These are phyloP conservation scores for Neoscytalidium dimidiatum DNA, from an alignment of 2,329 filamentous ascomycete genomes.

Conservation along the genomic window DNA sequence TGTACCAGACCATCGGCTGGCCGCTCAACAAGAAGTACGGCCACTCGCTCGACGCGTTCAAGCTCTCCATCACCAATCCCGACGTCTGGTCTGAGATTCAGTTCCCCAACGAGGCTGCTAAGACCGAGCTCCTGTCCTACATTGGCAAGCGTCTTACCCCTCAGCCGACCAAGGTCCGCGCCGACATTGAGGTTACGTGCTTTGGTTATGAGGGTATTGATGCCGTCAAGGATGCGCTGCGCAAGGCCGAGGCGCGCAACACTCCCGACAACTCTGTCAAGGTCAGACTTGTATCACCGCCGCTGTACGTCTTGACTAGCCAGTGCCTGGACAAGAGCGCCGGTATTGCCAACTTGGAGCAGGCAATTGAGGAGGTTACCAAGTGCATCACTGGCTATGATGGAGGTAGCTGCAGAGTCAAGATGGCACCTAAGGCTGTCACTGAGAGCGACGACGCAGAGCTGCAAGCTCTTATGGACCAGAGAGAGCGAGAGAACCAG, in stretches of 20 bases:
- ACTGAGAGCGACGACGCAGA: slow-evolving; percentile 98
- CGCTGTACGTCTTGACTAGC: slow-evolving; percentile 92
- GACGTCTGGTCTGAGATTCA: slow-evolving; percentile 93
- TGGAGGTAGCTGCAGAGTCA: slow-evolving; percentile 80
- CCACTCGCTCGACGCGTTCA: slow-evolving; percentile 96
- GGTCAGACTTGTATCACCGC: slow-evolving; percentile 96
- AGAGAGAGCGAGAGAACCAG: slow-evolving; percentile 95
- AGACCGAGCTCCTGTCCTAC: slow-evolving; percentile 89
- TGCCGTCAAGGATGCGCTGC: slow-evolving; percentile 89
- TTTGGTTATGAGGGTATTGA: slow-evolving; percentile 95
- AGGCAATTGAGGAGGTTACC: slow-evolving; percentile 85
- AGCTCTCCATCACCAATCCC: slow-evolving; percentile 97
- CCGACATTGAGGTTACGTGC: slow-evolving; percentile 75
- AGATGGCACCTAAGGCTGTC: slow-evolving; percentile 99
- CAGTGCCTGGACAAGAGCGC: slow-evolving; percentile 91
- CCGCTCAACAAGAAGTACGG: slow-evolving; percentile 97
- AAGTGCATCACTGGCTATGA: slow-evolving; percentile 70
- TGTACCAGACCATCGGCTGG: slow-evolving; percentile 96
- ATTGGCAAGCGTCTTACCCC: slow-evolving; percentile 97
- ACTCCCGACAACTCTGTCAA: slow-evolving; percentile 93
- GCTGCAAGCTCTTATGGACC: slow-evolving; percentile 97
- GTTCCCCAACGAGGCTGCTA: slow-evolving; percentile 83
- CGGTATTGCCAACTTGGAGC: slow-evolving; percentile 82
- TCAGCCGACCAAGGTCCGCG: slow-evolving; percentile 97
- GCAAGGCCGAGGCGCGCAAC: slow-evolving; percentile 89